Percentiles rank a stretch among this genome's conserved stretches.
phyloP scores from a whole-genome alignment of 495 filamentous ascomycete genomes.

The Lepidopterella palustris region DNA sequence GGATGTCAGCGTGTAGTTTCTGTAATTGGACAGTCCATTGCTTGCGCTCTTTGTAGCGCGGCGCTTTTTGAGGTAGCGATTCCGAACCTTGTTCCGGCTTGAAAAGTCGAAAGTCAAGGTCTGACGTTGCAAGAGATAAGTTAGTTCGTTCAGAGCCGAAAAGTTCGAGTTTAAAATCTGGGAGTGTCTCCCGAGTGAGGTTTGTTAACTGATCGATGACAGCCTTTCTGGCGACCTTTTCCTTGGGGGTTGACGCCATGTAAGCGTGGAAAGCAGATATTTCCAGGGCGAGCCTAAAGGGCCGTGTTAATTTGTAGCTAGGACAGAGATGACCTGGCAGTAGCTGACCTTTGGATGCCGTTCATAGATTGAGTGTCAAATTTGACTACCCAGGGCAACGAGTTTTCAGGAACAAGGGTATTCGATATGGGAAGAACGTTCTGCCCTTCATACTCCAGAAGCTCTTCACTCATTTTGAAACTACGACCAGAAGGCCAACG shows the following conservation, averaged over 20 bases:
- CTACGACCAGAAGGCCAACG: not conserved
- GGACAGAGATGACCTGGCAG: not conserved
- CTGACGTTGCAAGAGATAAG: constrained; percentile 46
- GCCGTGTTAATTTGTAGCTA: not conserved
- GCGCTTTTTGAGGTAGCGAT: constrained; percentile 1
- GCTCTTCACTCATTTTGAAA: not conserved
- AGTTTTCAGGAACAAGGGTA: not conserved
- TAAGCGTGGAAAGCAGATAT: constrained; percentile 44
- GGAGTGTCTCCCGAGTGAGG: not conserved
- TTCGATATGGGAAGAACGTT: not conserved
- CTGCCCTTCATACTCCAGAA: not conserved
- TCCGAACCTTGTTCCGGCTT: constrained; percentile 10
- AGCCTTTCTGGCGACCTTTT: constrained; percentile 32
- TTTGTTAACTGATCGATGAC: constrained; percentile 20
- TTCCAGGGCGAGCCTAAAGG: constrained; percentile 40
- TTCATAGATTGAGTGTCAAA: not conserved
- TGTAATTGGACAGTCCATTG: not conserved
- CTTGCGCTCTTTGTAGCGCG: not conserved
- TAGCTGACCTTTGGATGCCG: not conserved
- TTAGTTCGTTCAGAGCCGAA: constrained; percentile 51
- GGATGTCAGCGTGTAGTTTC: not conserved
- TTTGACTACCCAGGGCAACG: not conserved
- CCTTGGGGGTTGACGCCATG: constrained; percentile 36
- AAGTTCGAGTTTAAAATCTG: constrained; percentile 28
- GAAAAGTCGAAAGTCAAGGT: constrained; percentile 43